These are phyloP conservation scores for Penicillium simplicissimum DNA, from an alignment of 495 filamentous ascomycete species.

Conservation along the genomic window DNA sequence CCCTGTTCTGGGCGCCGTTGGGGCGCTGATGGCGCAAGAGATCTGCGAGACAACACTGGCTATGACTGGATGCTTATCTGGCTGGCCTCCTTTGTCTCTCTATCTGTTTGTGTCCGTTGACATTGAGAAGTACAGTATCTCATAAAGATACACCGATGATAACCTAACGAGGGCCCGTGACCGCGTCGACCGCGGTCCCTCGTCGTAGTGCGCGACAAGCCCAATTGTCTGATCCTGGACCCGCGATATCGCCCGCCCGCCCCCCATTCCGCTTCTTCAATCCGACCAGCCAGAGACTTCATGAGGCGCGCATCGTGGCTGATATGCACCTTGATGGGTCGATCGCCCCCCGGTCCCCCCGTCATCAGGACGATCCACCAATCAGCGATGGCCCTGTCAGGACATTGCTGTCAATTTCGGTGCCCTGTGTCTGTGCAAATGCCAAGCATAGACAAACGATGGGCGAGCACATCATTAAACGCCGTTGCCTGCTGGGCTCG, in stretches of 20 bases:
- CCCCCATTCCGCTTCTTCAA: not conserved
- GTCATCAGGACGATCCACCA: not conserved
- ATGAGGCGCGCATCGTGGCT: not conserved
- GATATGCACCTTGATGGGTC: not conserved
- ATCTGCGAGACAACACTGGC: not conserved
- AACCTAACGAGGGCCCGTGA: slow-evolving; percentile 4
- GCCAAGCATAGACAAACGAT: not conserved
- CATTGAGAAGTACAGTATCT: not conserved
- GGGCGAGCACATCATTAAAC: not conserved
- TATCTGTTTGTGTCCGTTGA: not conserved
- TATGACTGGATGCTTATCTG: not conserved
- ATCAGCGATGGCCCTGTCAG: not conserved
- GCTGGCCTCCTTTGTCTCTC: not conserved
- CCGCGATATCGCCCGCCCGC: not conserved
- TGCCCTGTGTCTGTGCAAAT: not conserved
- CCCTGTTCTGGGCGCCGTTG: not conserved
- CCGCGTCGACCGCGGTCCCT: not conserved
- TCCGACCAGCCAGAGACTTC: not conserved
- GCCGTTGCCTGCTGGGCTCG: not conserved
- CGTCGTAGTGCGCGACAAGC: too few species aligned
- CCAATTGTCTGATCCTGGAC: not conserved
- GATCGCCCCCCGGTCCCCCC: not conserved
- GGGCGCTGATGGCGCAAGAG: not conserved
- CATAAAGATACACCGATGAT: slow-evolving; percentile 5
- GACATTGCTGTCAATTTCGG: not conserved